Evolutionary conservation across 805 yeast species (phyloP).

Genomic region (Saccharomycopsis fodiens): DNA sequence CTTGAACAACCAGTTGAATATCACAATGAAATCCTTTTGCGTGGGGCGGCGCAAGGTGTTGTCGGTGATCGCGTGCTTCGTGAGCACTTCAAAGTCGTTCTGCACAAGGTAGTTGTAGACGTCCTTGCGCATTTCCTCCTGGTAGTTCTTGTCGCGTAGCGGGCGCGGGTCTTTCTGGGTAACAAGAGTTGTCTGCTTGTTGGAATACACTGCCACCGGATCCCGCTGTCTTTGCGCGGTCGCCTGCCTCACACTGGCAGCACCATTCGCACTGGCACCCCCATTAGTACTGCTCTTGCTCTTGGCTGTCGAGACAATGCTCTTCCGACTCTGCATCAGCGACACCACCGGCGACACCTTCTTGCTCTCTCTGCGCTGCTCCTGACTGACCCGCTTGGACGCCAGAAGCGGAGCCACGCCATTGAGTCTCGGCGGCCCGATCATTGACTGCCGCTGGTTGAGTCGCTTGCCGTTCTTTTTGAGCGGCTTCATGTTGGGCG

Average conservation of each 20-base stretch:
- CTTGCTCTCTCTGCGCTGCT: neutral
- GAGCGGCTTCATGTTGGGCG: neutral
- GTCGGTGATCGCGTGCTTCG: conserved; percentile 58
- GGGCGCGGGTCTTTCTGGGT: conserved; percentile 61
- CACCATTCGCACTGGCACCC: neutral
- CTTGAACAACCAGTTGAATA: conserved; percentile 74
- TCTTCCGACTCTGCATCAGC: neutral
- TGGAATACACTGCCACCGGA: neutral
- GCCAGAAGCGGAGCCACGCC: neutral
- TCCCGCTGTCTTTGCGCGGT: neutral
- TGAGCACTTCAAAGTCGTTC: conserved; percentile 67
- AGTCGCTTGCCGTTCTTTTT: neutral
- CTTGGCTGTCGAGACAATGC: neutral
- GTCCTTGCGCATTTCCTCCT: conserved; percentile 55
- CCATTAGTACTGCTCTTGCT: conserved; percentile 2
- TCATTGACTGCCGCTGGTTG: conserved; percentile 8
- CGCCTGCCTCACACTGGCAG: neutral
- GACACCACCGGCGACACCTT: neutral
- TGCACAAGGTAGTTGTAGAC: conserved; percentile 54
- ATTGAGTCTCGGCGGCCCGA: conserved; percentile 19
- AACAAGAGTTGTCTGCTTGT: neutral
- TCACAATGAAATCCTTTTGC: conserved; percentile 72
- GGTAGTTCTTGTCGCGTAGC: conserved; percentile 63
- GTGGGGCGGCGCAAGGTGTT: conserved; percentile 71
- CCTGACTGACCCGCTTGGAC: neutral